Base-by-base conservation (phyloP, 2,329 filamentous ascomycete genomes). In the Akanthomyces muscarius region DNA sequence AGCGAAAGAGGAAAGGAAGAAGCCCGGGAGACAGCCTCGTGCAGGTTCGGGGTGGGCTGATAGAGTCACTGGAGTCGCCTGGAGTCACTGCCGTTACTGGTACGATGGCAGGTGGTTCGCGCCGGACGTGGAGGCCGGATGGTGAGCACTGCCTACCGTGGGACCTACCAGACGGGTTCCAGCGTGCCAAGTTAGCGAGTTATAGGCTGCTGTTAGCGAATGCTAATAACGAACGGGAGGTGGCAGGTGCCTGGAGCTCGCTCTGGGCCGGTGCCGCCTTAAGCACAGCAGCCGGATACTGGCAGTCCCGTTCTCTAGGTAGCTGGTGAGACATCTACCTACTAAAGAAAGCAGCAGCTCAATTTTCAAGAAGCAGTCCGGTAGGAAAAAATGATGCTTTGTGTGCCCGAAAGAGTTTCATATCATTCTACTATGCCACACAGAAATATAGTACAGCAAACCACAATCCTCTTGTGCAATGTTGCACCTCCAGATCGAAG, bases 41-140 rank as follows among this genome's bases (percentile, higher is more conserved):
- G 60, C 60, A 42, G 60, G 52, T 51, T 42, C 25, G 47, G 60
- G 60, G 60, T 62, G 60, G 60, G 60, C 60, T 62, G 60, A 62
- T 51, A n/a, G 52, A 56, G 60, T 62, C 60, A 62, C 59, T 64
- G 62, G 56, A 60, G 50, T 45, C 50, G 28, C 47, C 56, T 41
- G 45, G 56, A 60, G 56, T 51, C 56, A 51, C 41, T 52, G 14
- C 44, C 41, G 47, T 21, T 42, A 23, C n/a, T 36, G 23, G 48
- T 16, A 16, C 38, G 18, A 7, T 16, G 33, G 51, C 48, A 44
- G 59, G 59, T 54, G 48, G 59, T 48, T 48, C 52, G 59, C 41
- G 28, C 28, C 55, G 14, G 42, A 18, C 33, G 33, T 36, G 33
- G 28, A 36, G 4, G 33, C 33, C 10, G 33, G 33, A 11, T 21